Evolutionary conservation across 176 grass and related monocot species (phyloP).

Genomic region (Miscanthus lutarioriparius): DNA sequence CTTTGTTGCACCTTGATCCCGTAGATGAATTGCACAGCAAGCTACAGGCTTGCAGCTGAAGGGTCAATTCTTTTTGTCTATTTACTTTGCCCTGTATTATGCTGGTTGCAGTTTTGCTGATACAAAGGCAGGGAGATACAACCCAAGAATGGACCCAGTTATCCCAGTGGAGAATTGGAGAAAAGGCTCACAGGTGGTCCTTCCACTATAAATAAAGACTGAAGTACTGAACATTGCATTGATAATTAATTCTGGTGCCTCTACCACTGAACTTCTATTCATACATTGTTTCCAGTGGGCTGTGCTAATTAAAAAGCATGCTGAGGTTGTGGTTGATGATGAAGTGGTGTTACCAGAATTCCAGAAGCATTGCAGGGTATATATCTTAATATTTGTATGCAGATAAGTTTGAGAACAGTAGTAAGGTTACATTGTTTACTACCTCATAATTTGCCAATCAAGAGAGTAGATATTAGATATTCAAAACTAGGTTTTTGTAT

Average conservation of each 20-base stretch:
- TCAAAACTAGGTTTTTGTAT: background rate
- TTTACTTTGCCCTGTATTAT: conserved; percentile 49
- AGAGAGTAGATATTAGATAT: background rate
- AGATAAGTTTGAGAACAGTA: conserved; percentile 23
- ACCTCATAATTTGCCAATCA: conserved; percentile 2
- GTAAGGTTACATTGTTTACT: conserved; percentile 11
- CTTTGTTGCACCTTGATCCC: conserved; percentile 12
- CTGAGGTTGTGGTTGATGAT: conserved; percentile 84
- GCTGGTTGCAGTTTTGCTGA: conserved; percentile 89
- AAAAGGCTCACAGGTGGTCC: conserved; percentile 93
- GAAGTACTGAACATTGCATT: background rate
- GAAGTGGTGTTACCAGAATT: conserved; percentile 74
- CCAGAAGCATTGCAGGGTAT: conserved; percentile 88
- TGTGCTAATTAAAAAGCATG: conserved; percentile 93
- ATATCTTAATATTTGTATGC: conserved; percentile 29
- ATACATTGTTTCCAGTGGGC: conserved; percentile 62
- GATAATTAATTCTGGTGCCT: conserved; percentile 1
- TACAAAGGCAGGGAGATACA: conserved; percentile 90
- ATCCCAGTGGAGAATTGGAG: conserved; percentile 90
- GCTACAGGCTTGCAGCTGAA: conserved; percentile 27
- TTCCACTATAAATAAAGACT: conserved; percentile 5
- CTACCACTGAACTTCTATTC: conserved; percentile 23
- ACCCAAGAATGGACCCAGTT: conserved; percentile 93
- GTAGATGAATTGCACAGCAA: background rate
- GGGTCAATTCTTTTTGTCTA: conserved; percentile 17